phyloP scores from a whole-genome alignment of 768 basidiomycete species.

The Russula earlei region DNA sequence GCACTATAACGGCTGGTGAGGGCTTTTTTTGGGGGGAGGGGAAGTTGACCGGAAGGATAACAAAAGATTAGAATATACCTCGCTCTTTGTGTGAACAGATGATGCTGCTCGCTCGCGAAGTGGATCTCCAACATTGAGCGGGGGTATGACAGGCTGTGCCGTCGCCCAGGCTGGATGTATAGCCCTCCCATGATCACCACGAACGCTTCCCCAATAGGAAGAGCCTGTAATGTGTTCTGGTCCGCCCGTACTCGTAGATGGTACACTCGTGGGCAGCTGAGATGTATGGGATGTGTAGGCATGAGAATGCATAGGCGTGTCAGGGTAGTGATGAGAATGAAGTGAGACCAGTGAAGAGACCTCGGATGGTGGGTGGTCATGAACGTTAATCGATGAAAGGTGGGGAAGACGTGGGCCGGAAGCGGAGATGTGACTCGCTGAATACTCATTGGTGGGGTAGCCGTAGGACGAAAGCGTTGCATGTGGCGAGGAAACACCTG shows the following conservation, averaged over 20 bases:
- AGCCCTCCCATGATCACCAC: constrained; percentile 9
- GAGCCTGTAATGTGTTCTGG: constrained; percentile 5
- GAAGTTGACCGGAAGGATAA: constrained; percentile 18
- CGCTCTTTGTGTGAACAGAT: constrained; percentile 5
- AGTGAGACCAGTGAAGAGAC: constrained; percentile 5
- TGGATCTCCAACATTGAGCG: constrained; percentile 9
- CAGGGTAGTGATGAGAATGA: constrained; percentile 6
- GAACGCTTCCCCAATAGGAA: constrained; percentile 5
- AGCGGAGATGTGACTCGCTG: constrained; percentile 14
- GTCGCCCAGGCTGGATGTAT: constrained; percentile 6
- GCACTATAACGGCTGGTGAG: constrained; percentile 9
- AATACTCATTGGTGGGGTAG: constrained; percentile 14
- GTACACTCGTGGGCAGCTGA: background rate
- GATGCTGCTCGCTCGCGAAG: constrained; percentile 11
- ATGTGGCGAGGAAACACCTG: constrained; percentile 16
- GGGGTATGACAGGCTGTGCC: constrained; percentile 7
- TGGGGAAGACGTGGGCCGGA: constrained; percentile 15
- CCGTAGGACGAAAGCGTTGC: constrained; percentile 7
- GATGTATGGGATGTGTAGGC: constrained; percentile 10
- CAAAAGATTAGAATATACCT: constrained; percentile 15
- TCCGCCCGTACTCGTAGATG: constrained; percentile 5
- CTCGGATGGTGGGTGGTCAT: constrained; percentile 10
- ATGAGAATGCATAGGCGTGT: constrained; percentile 15
- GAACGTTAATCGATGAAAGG: constrained; percentile 17
- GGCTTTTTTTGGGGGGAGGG: constrained; percentile 9